phyloP scores from a whole-genome alignment of 257 asterid genomes.

The Solanum paucissectum region DNA sequence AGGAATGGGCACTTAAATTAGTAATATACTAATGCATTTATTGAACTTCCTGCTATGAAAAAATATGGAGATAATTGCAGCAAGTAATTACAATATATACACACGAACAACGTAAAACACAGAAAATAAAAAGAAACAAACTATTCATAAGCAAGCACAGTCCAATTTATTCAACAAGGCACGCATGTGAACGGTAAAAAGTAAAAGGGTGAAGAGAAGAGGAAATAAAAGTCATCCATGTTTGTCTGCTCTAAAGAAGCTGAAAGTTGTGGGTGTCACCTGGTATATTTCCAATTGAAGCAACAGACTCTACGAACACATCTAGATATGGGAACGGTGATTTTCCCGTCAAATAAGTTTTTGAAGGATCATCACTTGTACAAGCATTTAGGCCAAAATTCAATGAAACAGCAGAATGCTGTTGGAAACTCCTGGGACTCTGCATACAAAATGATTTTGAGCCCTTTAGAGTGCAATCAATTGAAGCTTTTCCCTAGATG shows the following conservation, averaged over 20 bases:
- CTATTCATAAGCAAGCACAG: background rate
- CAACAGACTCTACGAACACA: slow-evolving; percentile 49
- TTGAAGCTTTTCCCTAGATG: background rate
- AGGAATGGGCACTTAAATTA: background rate
- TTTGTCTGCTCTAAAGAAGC: background rate
- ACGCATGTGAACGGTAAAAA: background rate
- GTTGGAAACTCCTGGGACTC: slow-evolving; percentile 26
- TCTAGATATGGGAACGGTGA: slow-evolving; percentile 86
- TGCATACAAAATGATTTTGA: slow-evolving; percentile 7
- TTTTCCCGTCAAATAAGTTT: slow-evolving; percentile 63
- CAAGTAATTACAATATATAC: background rate
- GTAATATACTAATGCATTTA: background rate
- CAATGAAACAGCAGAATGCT: slow-evolving; percentile 16
- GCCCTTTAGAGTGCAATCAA: slow-evolving; percentile 10
- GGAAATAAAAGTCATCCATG: background rate
- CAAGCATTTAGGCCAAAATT: slow-evolving; percentile 35
- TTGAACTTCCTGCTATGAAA: background rate
- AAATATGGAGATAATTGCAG: background rate
- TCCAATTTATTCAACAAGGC: background rate
- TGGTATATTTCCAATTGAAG: slow-evolving; percentile 67
- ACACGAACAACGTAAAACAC: background rate
- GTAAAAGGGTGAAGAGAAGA: background rate
- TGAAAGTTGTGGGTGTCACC: slow-evolving; percentile 26
- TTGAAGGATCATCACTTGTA: slow-evolving; percentile 54
- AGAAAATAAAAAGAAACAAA: background rate